Base-by-base conservation (phyloP, 257 asterid species). In the Primulina eburnea region DNA sequence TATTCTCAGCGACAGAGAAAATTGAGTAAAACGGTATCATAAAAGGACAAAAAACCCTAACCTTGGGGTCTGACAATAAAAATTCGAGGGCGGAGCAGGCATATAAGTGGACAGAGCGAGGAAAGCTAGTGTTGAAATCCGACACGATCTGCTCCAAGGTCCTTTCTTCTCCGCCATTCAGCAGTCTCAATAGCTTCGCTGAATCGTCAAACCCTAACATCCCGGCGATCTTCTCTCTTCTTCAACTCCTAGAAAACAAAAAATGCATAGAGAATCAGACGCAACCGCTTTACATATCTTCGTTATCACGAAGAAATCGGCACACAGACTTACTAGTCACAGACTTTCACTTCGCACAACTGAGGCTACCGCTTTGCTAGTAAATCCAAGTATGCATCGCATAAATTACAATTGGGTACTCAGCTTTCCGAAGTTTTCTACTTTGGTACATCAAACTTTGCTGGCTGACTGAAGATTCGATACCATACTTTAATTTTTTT, bases 41-140 rank as follows among this genome's bases (percentile, higher is more conserved):
- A 34, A 70, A 35, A 34, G 9, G 4, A 38, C 50, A 16, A 8
- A 61, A 77, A 79, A 71, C 81, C 84, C 90, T 83, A 81, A 59
- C 89, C 82, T 82, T 76, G 70, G 83, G 76, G 82, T 82, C 88
- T 30, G 90, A 33, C 8, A 86, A 77, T 52, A 93, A 86, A 24
- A 87, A 68, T 67, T 87, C 94, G 71, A 93, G 88, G 40, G 96
- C 86, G 50, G 88, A 78, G 84, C 99, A 90, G 75, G 85, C 89
- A 30, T 73, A 63, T 65, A 89, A 87, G 58, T 82, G 84, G 34
- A 74, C 71, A 43, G 90, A 80, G 69, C 77, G 81, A 24, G 86
- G 82, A 73, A 93, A 82, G 2, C 71, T 72, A 61, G 88, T 74
- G 76, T 37, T 76, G 80, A 90, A 89, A 34, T 90, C 96, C 3